These are phyloP conservation scores for Xylaria scruposa DNA, from an alignment of 495 filamentous ascomycete species.

Conservation along the genomic window DNA sequence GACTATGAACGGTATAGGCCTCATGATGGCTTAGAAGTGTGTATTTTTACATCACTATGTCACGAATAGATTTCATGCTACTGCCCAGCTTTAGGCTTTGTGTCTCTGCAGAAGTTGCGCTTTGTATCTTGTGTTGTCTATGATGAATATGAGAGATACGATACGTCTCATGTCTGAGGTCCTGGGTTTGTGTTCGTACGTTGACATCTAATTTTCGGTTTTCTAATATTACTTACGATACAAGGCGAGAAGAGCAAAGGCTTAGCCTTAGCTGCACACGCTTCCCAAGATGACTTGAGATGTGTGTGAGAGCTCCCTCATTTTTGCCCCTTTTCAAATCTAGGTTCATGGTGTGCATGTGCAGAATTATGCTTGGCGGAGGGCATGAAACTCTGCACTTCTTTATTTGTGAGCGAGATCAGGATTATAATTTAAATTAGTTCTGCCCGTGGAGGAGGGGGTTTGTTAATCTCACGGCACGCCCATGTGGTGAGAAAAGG, in stretches of 20 bases:
- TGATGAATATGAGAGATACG: background rate
- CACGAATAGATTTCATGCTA: background rate
- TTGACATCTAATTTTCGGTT: background rate
- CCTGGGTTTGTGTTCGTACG: background rate
- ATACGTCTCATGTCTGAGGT: background rate
- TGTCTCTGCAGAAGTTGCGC: background rate
- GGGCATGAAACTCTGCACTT: background rate
- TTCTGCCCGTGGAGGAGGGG: background rate
- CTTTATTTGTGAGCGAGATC: background rate
- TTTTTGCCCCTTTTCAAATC: background rate
- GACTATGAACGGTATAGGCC: background rate
- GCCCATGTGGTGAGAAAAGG: constrained; percentile 15
- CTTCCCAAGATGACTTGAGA: background rate
- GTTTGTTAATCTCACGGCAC: background rate
- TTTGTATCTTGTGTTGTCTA: background rate
- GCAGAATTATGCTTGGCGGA: background rate
- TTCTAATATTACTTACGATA: background rate
- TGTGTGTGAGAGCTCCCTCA: background rate
- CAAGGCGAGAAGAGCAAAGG: background rate
- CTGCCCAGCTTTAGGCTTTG: background rate
- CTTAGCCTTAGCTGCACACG: background rate
- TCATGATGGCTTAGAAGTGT: background rate
- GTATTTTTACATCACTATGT: constrained; percentile 4
- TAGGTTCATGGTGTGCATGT: background rate
- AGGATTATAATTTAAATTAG: too few relatives aligned